Evolutionary conservation across 2,329 filamentous ascomycete genomes (phyloP).

Genomic region (Ilyonectria destructans): DNA sequence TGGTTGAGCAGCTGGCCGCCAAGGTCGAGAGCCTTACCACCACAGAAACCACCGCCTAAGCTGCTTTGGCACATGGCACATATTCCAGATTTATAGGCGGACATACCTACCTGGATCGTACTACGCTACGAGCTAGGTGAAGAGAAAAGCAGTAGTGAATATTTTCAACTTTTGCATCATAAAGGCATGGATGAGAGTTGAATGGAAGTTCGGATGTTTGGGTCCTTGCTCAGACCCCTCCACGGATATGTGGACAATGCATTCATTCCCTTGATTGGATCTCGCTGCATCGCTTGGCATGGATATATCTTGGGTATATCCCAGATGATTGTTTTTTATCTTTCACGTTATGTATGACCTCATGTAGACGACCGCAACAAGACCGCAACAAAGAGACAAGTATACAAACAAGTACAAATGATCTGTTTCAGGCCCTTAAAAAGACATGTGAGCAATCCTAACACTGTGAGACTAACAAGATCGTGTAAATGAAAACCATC

Average conservation of each 20-base stretch:
- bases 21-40: constrained; percentile 56
- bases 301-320: constrained; percentile 2
- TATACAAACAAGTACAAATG: background rate
- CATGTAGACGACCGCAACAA: constrained; percentile 1
- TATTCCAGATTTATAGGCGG: background rate
- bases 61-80: background rate
- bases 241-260: background rate
- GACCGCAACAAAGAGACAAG: constrained; percentile 3
- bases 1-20: constrained; percentile 52
- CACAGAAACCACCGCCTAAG: constrained; percentile 28
- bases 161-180: constrained; percentile 20
- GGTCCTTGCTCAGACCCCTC: background rate
- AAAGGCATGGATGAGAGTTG: constrained; percentile 8
- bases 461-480: background rate
- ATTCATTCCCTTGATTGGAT: constrained; percentile 6
- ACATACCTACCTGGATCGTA: background rate
- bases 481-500: background rate
- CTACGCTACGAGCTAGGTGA: background rate
- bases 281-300: constrained; percentile 1
- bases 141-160: background rate
- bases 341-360: constrained; percentile 8
- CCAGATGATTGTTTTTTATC: constrained; percentile 3
- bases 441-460: background rate
- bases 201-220: constrained; percentile 1
- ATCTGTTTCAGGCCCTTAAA: background rate